Evolutionary conservation across 2,329 filamentous ascomycete genomes (phyloP), one percentile per base, ranked within the genome.

Genomic region (Myriosclerotinia scirpicola): DNA sequence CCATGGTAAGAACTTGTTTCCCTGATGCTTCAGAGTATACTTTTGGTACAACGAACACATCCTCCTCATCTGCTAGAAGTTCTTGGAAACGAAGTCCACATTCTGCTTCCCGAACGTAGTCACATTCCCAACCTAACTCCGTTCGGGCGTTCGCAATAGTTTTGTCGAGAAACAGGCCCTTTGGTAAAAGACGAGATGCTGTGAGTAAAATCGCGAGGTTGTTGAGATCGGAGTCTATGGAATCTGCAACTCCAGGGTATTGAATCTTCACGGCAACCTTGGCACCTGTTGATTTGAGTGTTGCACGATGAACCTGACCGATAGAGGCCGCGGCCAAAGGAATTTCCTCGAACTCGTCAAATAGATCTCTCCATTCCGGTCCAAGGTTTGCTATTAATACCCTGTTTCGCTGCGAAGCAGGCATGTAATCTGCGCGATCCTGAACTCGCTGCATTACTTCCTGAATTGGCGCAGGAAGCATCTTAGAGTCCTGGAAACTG

Each of bases 371-470:
- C 95, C 95, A 99, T 64, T 94, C 84, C 0, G 85, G 75, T 0
- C 95, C 95, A 0, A 99, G 84, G 73, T 96, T 96, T 6, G 85
- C 82, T 0, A 82, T 78, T 8, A 99, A 84, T 0, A 99, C 94
- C 68, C 89, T 87, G 77, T 99, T 89, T 14, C 95, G 89, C 78
- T 99, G 95, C 77, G 89, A 97, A 2, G 92, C 85, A 0, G 95
- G 95, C 95, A 99, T 99, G 78, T 98, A 99, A 78, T 99, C 94
- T 50, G 95, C 95, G 66, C 92, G 89, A 77, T 99, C 95, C 77
- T 99, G 95, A 0, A 99, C 95, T 7, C 96, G 88, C 76, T 97
- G 93, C 15, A 99, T 81, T 1, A 99, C 92, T 74, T 94, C 86
- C 71, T 96, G 92, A 60, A 99, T 93, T 1, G 91, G 87, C 0